Percentiles rank a stretch among this genome's conserved stretches.
These are phyloP conservation scores for Xylariaceae sp. DNA, from an alignment of 2,329 filamentous ascomycete genomes.

Conservation along the genomic window DNA sequence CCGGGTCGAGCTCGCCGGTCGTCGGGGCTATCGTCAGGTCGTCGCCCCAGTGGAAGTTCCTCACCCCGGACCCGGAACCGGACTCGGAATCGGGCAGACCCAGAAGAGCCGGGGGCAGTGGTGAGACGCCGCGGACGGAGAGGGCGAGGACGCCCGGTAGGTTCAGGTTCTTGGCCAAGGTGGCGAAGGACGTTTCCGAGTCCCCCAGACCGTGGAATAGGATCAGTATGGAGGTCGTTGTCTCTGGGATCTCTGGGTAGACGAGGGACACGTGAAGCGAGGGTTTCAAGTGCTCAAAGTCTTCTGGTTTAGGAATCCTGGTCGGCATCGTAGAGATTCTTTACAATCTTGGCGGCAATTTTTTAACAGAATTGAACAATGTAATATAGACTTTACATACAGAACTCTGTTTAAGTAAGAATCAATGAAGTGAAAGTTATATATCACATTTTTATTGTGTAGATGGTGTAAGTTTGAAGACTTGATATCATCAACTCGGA, in stretches of 20 bases:
- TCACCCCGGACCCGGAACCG: slow-evolving; percentile 21
- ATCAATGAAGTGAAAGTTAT: too few species aligned
- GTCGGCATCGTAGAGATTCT: slow-evolving; percentile 38
- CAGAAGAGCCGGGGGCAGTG: slow-evolving; percentile 62
- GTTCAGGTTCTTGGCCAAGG: slow-evolving; percentile 61
- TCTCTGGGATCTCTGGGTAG: slow-evolving; percentile 50
- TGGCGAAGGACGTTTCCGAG: slow-evolving; percentile 60
- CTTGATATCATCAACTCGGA: too few species aligned
- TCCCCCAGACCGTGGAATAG: slow-evolving; percentile 84
- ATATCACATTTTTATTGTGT: neutral
- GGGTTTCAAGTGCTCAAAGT: slow-evolving; percentile 42
- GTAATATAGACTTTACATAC: too few species aligned
- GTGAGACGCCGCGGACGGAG: slow-evolving; percentile 64
- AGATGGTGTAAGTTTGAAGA: neutral
- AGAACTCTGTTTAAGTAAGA: too few species aligned
- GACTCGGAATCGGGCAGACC: slow-evolving; percentile 33
- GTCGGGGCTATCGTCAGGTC: slow-evolving; percentile 50
- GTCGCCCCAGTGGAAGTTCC: slow-evolving; percentile 61
- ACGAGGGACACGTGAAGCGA: slow-evolving; percentile 41
- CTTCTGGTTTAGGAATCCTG: slow-evolving; percentile 44
- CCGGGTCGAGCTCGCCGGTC: slow-evolving; percentile 52
- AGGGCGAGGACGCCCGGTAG: slow-evolving; percentile 75
- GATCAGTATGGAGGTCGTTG: slow-evolving; percentile 68
- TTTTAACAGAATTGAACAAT: too few species aligned
- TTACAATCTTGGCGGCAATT: too few species aligned